phyloP scores from a whole-genome alignment of 2,329 filamentous ascomycete genomes.

The Periconia digitata region DNA sequence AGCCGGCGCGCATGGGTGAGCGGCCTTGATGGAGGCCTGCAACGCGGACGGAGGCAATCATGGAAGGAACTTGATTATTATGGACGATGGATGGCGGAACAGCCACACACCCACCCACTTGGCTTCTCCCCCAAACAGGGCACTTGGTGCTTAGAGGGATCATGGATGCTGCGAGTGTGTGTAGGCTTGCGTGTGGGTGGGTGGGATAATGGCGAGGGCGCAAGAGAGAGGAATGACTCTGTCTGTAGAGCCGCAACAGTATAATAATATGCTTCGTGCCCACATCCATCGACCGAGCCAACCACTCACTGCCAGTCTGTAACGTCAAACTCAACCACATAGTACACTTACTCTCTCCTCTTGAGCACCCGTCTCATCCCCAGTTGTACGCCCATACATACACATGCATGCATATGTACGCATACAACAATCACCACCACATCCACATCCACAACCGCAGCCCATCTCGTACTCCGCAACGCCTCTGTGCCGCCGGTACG shows the following conservation, averaged over 20 bases:
- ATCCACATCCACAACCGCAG: not conserved
- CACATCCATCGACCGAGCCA: not conserved
- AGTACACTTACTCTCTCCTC: too few relatives aligned
- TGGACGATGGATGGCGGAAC: not conserved
- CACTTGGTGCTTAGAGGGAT: not conserved
- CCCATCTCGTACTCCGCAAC: not conserved
- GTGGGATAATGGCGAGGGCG: not conserved
- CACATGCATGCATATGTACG: not conserved
- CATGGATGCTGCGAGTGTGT: not conserved
- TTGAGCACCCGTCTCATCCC: too few relatives aligned
- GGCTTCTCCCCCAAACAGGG: not conserved
- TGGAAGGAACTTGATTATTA: not conserved
- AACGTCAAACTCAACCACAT: not conserved
- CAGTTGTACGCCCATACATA: not conserved
- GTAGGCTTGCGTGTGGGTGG: not conserved
- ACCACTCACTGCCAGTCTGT: not conserved
- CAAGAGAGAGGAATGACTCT: too few relatives aligned
- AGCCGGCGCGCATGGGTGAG: conserved; percentile 7
- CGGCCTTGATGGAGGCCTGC: not conserved
- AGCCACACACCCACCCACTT: not conserved
- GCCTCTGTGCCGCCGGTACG: not conserved
- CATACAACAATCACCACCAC: not conserved
- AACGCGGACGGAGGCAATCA: not conserved
- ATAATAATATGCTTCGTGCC: conserved; percentile 2
- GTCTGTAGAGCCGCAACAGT: conserved; percentile 1